phyloP scores from a whole-genome alignment of 768 basidiomycete genomes.

The Lentinula guzmanii region DNA sequence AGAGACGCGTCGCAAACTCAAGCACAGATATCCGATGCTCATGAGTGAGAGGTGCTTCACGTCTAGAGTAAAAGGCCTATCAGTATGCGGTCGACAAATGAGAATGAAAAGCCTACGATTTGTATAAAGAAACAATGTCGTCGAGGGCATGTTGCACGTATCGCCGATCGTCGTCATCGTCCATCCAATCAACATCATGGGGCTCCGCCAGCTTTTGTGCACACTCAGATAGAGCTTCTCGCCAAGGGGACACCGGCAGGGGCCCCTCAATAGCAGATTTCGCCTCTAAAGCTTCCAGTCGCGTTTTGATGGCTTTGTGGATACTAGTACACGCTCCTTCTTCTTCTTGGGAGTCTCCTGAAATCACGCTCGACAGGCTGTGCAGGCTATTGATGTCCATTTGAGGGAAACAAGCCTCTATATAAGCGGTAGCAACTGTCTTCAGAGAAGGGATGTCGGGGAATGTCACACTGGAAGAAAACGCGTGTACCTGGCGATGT shows the following conservation, averaged over 20 bases:
- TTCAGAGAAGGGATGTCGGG: background rate
- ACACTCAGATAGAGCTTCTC: slow-evolving; percentile 22
- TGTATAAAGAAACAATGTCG: slow-evolving; percentile 38
- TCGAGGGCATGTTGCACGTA: slow-evolving; percentile 38
- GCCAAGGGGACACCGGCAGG: slow-evolving; percentile 21
- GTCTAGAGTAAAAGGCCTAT: background rate
- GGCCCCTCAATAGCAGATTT: slow-evolving; percentile 5
- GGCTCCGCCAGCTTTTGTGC: slow-evolving; percentile 37
- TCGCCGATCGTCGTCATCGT: slow-evolving; percentile 37
- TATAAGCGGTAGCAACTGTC: background rate
- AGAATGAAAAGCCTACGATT: slow-evolving; percentile 24
- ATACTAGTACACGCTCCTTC: background rate
- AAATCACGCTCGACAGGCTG: background rate
- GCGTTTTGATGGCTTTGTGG: background rate
- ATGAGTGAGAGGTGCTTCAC: background rate
- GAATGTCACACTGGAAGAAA: background rate
- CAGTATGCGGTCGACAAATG: background rate
- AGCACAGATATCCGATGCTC: background rate
- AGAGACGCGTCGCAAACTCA: slow-evolving; percentile 11
- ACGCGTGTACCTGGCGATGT: slow-evolving; percentile 17
- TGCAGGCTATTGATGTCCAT: background rate
- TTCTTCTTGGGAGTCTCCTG: background rate
- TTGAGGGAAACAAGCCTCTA: background rate
- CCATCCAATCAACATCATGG: slow-evolving; percentile 45
- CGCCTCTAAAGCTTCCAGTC: slow-evolving; percentile 9